These are phyloP conservation scores for Bretschneidera sinensis DNA, from an alignment of 345 rosid genomes.

Conservation along the genomic window DNA sequence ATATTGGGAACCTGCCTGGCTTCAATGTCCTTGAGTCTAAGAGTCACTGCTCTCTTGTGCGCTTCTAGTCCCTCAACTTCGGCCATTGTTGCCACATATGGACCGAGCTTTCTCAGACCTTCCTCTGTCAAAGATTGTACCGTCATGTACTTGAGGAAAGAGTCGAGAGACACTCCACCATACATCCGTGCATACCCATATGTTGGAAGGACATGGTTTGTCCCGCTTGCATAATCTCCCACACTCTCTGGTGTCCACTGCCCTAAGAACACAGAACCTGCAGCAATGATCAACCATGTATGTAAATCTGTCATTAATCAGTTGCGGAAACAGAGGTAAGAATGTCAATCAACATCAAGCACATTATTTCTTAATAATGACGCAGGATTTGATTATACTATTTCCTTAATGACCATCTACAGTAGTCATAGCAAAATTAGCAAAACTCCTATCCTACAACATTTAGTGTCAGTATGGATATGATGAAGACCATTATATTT, in stretches of 20 bases:
- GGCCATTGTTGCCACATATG: slow-evolving; percentile 79
- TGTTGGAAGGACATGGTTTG: slow-evolving; percentile 86
- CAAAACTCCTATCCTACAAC: neutral
- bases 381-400: too few species aligned
- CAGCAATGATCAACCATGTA: neutral
- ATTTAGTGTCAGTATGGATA: too few species aligned
- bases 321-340: neutral
- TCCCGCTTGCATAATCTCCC: slow-evolving; percentile 95
- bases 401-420: too few species aligned
- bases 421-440: neutral
- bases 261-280: slow-evolving; percentile 87
- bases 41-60: slow-evolving; percentile 88
- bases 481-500: too few species aligned
- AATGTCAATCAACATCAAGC: neutral
- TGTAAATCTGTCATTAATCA: too few species aligned
- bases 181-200: slow-evolving; percentile 94
- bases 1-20: slow-evolving; percentile 41
- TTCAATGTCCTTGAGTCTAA: slow-evolving; percentile 71
- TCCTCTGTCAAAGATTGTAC: slow-evolving; percentile 81
- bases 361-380: neutral
- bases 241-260: slow-evolving; percentile 97
- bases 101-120: slow-evolving; percentile 77
- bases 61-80: slow-evolving; percentile 89
- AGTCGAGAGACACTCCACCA: slow-evolving; percentile 84
- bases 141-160: slow-evolving; percentile 85